Conservation (phyloP, 176 grass and related monocot genomes). For the Oryza brachyantha region DNA sequence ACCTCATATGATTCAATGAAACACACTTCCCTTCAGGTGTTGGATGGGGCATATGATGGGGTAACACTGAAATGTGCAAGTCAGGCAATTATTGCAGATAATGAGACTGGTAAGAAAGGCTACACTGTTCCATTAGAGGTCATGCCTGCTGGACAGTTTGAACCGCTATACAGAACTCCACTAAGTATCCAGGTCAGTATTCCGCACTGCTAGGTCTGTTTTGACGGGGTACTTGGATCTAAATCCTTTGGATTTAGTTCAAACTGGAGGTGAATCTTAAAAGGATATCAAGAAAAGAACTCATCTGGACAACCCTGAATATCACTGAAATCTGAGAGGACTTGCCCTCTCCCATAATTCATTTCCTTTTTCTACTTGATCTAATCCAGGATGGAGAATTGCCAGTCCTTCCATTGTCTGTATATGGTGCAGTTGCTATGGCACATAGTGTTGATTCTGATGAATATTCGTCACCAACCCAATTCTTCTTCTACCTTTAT, state of each 20-base stretch:
- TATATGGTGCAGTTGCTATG: conserved; percentile 94
- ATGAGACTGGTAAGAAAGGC: conserved; percentile 55
- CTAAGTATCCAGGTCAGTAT: conserved; percentile 77
- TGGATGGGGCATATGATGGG: conserved; percentile 81
- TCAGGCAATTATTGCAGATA: conserved; percentile 82
- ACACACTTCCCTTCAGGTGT: conserved; percentile 51
- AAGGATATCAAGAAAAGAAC: not conserved
- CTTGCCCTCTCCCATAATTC: not conserved
- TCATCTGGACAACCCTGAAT: not conserved
- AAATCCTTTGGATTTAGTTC: not conserved
- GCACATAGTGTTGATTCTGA: conserved; percentile 80
- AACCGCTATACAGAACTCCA: conserved; percentile 86
- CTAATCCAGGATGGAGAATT: conserved; percentile 79
- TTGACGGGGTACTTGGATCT: not conserved
- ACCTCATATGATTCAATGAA: conserved; percentile 2
- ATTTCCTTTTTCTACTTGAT: not conserved
- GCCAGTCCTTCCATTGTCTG: conserved; percentile 89
- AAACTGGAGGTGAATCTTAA: not conserved
- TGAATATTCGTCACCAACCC: conserved; percentile 80
- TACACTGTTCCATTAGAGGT: conserved; percentile 80
- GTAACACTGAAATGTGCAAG: conserved; percentile 70
- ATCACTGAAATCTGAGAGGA: not conserved
- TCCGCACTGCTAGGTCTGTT: not conserved
- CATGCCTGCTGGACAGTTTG: conserved; percentile 89
- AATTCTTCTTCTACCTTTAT: conserved; percentile 99